These are phyloP conservation scores for Torulaspora globosa DNA, from an alignment of 1,139 yeast genomes.

Conservation along the genomic window DNA sequence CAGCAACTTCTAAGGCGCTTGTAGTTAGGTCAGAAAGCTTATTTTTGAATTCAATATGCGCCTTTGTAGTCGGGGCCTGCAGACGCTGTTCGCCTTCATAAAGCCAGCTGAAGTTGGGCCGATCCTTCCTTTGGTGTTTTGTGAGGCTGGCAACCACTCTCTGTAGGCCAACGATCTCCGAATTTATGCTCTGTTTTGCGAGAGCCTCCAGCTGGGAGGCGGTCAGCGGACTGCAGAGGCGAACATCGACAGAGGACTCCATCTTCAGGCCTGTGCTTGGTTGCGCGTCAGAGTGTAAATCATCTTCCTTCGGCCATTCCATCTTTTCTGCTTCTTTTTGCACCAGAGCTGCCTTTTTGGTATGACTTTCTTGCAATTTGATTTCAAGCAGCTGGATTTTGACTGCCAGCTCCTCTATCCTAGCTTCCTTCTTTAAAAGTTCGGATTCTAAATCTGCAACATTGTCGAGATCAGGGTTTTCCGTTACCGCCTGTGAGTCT, in stretches of 20 bases:
- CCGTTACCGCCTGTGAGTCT: background rate
- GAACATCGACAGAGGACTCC: background rate
- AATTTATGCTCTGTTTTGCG: background rate
- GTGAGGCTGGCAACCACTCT: background rate
- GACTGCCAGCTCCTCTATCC: conserved; percentile 11
- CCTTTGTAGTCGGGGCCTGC: background rate
- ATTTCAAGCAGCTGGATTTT: conserved; percentile 12
- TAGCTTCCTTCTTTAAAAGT: background rate
- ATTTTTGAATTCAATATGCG: background rate
- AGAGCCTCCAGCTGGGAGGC: background rate
- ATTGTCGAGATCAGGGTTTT: background rate
- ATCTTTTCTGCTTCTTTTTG: background rate
- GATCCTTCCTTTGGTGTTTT: background rate
- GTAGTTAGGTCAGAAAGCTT: background rate
- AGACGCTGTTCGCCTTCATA: background rate
- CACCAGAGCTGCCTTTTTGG: background rate
- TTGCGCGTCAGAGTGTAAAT: background rate
- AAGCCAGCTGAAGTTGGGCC: background rate
- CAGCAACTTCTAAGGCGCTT: background rate
- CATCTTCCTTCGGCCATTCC: background rate
- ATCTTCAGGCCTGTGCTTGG: no score
- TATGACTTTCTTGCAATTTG: conserved; percentile 4
- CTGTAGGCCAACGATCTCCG: background rate
- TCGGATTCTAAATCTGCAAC: background rate
- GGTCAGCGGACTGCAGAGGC: background rate